Conservation (phyloP, 345 rosid species). For the Gossypium turneri region DNA sequence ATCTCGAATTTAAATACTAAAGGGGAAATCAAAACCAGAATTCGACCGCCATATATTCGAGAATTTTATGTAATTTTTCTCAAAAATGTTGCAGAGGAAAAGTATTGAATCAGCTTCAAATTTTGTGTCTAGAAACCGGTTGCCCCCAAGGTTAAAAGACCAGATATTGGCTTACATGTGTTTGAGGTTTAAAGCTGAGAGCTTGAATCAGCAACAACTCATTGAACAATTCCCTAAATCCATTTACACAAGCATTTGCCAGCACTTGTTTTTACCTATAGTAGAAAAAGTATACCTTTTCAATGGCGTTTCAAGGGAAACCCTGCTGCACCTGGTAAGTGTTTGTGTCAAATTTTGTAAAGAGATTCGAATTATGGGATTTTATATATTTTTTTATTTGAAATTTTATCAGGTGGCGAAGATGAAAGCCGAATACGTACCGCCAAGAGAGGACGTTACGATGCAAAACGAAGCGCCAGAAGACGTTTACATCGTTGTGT, state of each 20-base stretch:
- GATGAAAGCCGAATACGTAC: constrained; percentile 90
- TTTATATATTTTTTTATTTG: neutral
- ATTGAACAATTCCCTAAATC: constrained; percentile 91
- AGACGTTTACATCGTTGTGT: constrained; percentile 76
- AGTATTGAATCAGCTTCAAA: constrained; percentile 78
- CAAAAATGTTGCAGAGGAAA: constrained; percentile 57
- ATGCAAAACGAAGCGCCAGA: constrained; percentile 84
- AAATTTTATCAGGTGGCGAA: constrained; percentile 48
- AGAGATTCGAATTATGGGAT: neutral
- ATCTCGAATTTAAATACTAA: no score
- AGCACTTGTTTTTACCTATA: constrained; percentile 72
- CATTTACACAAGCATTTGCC: constrained; percentile 78
- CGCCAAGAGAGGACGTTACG: constrained; percentile 84
- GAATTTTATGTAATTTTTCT: neutral
- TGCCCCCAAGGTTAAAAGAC: constrained; percentile 68
- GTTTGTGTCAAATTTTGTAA: neutral
- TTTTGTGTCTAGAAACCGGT: constrained; percentile 65
- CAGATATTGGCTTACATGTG: constrained; percentile 96
- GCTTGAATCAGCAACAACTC: constrained; percentile 75
- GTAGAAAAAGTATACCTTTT: constrained; percentile 77
- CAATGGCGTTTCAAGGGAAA: constrained; percentile 57
- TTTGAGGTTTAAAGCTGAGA: constrained; percentile 84
- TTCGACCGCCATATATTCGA: neutral
- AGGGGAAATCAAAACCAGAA: no score
- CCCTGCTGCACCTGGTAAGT: constrained; percentile 26